phyloP scores from a whole-genome alignment of 805 yeast species.

The Saccharomyces kudriavzevii region DNA sequence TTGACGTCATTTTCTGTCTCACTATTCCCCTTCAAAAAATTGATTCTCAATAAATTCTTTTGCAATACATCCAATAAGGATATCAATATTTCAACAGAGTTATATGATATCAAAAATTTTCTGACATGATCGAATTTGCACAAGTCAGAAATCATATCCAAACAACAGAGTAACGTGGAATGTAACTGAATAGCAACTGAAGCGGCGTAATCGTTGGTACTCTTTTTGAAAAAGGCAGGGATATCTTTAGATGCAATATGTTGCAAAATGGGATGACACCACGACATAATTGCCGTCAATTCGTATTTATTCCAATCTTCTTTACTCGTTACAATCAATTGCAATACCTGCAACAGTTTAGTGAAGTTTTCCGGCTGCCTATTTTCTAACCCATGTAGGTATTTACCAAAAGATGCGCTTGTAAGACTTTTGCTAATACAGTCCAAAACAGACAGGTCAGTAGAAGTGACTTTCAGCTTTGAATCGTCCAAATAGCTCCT shows the following conservation, averaged over 20 bases:
- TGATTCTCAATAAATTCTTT: slow-evolving; percentile 27
- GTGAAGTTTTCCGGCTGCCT: slow-evolving; percentile 7
- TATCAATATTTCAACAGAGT: slow-evolving; percentile 31
- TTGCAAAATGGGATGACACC: slow-evolving; percentile 32
- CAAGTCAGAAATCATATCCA: slow-evolving; percentile 32
- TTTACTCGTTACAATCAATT: slow-evolving; percentile 31
- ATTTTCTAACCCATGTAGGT: slow-evolving; percentile 13
- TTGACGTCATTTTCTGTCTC: slow-evolving; percentile 17
- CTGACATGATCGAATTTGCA: slow-evolving; percentile 31
- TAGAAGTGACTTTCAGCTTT: slow-evolving; percentile 7
- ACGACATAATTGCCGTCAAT: slow-evolving; percentile 33
- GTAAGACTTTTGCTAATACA: slow-evolving; percentile 25
- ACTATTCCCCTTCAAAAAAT: slow-evolving; percentile 22
- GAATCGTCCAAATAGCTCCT: neutral
- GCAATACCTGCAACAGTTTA: slow-evolving; percentile 22
- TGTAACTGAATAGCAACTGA: slow-evolving; percentile 19
- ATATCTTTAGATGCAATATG: slow-evolving; percentile 12
- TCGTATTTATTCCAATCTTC: slow-evolving; percentile 33
- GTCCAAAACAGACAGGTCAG: slow-evolving; percentile 19
- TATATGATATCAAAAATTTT: slow-evolving; percentile 31
- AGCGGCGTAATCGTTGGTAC: slow-evolving; percentile 10
- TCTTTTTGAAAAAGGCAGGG: slow-evolving; percentile 19
- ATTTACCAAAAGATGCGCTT: slow-evolving; percentile 33
- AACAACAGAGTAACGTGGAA: slow-evolving; percentile 19
- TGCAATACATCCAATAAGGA: slow-evolving; percentile 29